Conservation (phyloP, 164 flowering plant genomes). For the Liriodendron chinense region DNA sequence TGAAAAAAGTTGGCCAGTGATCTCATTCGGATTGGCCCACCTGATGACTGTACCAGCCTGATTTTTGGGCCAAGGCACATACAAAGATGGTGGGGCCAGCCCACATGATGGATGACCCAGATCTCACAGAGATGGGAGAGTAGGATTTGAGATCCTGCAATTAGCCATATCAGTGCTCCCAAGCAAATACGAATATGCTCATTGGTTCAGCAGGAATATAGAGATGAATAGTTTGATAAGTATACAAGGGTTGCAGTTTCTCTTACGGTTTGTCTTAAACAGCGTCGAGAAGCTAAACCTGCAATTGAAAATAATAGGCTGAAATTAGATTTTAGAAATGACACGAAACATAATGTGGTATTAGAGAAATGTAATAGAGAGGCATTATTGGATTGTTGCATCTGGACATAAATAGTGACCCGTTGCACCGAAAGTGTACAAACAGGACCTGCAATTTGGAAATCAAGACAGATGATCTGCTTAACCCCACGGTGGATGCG, state of each 20-base stretch:
- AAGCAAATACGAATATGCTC: background rate
- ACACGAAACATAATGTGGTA: background rate
- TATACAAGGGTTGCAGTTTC: background rate
- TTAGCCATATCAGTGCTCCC: background rate
- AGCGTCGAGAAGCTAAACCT: conserved; percentile 92
- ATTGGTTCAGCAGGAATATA: background rate
- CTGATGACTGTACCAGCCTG: too few relatives aligned
- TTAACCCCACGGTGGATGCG: background rate
- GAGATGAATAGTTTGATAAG: background rate
- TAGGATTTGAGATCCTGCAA: background rate
- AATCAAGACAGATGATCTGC: background rate
- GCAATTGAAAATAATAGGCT: conserved; percentile 20
- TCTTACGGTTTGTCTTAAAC: conserved; percentile 71
- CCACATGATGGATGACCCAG: background rate
- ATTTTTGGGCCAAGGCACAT: background rate
- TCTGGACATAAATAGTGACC: too few relatives aligned
- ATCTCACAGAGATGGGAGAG: background rate
- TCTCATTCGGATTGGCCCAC: too few relatives aligned
- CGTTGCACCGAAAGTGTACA: too few relatives aligned
- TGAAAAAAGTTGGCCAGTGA: too few relatives aligned
- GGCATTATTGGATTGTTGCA: background rate
- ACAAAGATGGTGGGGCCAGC: background rate
- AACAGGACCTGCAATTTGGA: background rate
- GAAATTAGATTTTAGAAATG: background rate
- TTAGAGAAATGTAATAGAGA: background rate